phyloP scores from a whole-genome alignment of 1,139 yeast genomes.

The Arxiozyma slooffiae region DNA sequence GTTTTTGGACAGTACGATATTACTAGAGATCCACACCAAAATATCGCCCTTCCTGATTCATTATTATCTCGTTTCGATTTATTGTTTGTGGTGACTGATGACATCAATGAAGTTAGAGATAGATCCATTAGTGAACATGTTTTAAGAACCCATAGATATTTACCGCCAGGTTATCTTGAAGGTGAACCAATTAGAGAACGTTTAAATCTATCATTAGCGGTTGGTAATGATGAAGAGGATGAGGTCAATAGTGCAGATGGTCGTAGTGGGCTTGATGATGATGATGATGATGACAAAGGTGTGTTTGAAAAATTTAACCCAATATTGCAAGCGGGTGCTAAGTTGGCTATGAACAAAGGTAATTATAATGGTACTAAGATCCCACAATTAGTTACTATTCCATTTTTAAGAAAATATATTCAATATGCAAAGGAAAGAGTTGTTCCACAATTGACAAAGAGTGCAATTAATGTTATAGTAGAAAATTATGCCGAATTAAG shows the following conservation, averaged over 20 bases:
- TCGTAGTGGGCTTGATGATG: constrained; percentile 22
- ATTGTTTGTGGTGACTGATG: constrained; percentile 91
- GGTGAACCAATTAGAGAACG: constrained; percentile 91
- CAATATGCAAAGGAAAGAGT: constrained; percentile 90
- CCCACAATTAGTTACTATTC: constrained; percentile 64
- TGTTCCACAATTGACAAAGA: constrained; percentile 67
- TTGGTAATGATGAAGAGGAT: constrained; percentile 50
- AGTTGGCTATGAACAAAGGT: constrained; percentile 30
- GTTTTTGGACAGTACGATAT: constrained; percentile 95
- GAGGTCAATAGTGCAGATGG: constrained; percentile 22
- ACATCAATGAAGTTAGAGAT: constrained; percentile 76
- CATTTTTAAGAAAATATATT: constrained; percentile 81
- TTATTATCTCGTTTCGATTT: constrained; percentile 93
- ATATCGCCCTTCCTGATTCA: constrained; percentile 95
- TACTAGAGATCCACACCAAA: constrained; percentile 92
- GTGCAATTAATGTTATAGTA: constrained; percentile 76
- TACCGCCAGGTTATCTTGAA: constrained; percentile 82
- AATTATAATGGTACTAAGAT: constrained; percentile 35
- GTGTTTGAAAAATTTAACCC: constrained; percentile 80
- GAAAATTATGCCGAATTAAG: constrained; percentile 71
- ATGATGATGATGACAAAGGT: constrained; percentile 36
- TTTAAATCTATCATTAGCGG: constrained; percentile 59
- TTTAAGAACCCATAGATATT: constrained; percentile 80
- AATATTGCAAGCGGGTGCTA: constrained; percentile 71
- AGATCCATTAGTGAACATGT: constrained; percentile 91